phyloP scores from a whole-genome alignment of 2,329 filamentous ascomycete genomes.

The Neurospora sp. region DNA sequence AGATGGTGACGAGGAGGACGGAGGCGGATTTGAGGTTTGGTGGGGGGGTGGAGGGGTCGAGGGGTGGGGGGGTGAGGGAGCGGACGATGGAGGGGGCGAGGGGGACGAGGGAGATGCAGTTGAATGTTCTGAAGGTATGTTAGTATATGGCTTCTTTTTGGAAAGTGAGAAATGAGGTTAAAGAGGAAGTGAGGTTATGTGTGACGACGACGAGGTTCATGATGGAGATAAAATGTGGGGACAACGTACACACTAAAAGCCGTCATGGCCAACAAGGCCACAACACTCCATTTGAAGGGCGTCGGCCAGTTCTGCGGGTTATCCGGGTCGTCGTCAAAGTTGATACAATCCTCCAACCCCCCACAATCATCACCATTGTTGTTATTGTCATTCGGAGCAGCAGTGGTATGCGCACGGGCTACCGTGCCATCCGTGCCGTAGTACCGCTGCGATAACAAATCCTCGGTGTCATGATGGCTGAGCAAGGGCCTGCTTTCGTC shows the following conservation, averaged over 20 bases:
- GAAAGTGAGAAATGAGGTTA: no score
- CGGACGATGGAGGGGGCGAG: constrained; percentile 40
- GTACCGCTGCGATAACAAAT: neutral
- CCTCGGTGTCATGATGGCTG: neutral
- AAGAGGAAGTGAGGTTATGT: no score
- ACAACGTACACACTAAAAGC: constrained; percentile 43
- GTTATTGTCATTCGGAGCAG: no score
- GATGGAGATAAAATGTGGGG: no score
- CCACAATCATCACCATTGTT: neutral
- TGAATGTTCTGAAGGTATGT: constrained; percentile 37
- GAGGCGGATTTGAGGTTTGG: constrained; percentile 30
- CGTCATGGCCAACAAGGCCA: constrained; percentile 42
- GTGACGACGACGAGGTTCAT: no score
- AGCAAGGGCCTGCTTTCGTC: neutral
- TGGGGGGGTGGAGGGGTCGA: constrained; percentile 23
- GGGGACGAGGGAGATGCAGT: constrained; percentile 46
- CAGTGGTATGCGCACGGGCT: neutral
- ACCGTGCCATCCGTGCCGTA: neutral
- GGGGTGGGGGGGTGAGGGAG: constrained; percentile 30
- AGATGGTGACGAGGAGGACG: constrained; percentile 59
- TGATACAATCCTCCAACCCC: constrained; percentile 29
- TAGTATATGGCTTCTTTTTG: no score
- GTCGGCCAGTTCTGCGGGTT: constrained; percentile 45
- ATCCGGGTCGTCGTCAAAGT: constrained; percentile 35
- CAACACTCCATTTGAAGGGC: constrained; percentile 43